A percentile compares a stretch with the other conserved stretches of the same genome.
These are phyloP conservation scores for Hyaloperonospora brassicae DNA, from an alignment of 352 stramenopile species.

Conservation along the genomic window DNA sequence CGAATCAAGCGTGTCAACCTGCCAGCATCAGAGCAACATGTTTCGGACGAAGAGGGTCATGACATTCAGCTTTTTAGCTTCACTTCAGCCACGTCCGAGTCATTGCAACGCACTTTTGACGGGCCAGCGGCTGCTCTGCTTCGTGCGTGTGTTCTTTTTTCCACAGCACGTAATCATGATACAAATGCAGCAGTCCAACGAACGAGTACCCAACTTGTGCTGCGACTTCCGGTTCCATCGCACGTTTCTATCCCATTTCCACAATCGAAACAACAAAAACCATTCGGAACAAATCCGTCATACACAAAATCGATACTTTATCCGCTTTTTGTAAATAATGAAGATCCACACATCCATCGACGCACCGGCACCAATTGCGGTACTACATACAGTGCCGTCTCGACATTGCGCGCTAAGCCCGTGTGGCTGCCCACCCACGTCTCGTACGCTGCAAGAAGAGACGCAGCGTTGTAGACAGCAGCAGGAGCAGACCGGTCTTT, in stretches of 20 bases:
- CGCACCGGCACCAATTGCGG: constrained; percentile 69
- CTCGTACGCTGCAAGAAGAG: constrained; percentile 48
- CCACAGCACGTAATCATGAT: constrained; percentile 80
- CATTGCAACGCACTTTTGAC: constrained; percentile 24
- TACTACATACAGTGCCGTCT: constrained; percentile 71
- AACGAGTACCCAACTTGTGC: constrained; percentile 74
- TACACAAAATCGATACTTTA: not conserved
- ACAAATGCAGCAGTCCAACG: constrained; percentile 64
- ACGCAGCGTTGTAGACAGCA: constrained; percentile 8
- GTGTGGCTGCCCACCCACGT: constrained; percentile 54
- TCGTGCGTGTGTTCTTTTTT: constrained; percentile 30
- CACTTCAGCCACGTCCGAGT: not conserved
- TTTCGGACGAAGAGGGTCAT: not conserved
- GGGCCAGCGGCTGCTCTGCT: constrained; percentile 10
- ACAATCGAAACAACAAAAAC: too few species aligned
- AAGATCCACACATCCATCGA: too few species aligned
- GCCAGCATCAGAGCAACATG: not conserved
- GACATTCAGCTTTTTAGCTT: not conserved
- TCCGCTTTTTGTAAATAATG: too few species aligned
- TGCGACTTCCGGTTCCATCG: constrained; percentile 54
- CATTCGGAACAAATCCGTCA: not conserved
- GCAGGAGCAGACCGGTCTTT: not conserved
- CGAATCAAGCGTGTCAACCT: constrained; percentile 52
- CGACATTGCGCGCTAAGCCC: constrained; percentile 58
- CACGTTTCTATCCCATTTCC: constrained; percentile 32